phyloP scores from a whole-genome alignment of 805 yeast species.

The Lachancea dasiensis region DNA sequence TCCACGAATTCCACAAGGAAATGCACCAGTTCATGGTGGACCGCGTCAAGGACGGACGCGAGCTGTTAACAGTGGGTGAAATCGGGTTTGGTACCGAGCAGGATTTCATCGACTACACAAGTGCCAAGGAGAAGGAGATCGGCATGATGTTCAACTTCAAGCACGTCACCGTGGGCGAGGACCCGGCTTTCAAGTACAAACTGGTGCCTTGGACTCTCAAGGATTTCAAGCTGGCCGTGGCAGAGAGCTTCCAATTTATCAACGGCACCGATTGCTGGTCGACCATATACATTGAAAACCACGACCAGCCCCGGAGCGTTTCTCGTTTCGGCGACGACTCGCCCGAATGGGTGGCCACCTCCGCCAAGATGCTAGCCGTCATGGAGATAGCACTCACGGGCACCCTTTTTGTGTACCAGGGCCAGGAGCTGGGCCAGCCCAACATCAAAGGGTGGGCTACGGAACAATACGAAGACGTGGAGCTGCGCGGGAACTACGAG shows the following conservation, averaged over 20 bases:
- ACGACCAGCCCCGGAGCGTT: conserved; percentile 48
- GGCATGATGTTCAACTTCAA: conserved; percentile 36
- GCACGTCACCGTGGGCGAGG: conserved; percentile 35
- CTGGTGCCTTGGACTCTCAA: conserved; percentile 29
- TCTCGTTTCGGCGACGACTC: conserved; percentile 45
- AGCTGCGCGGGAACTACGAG: conserved; percentile 39
- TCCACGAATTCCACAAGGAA: conserved; percentile 53
- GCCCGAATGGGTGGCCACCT: conserved; percentile 30
- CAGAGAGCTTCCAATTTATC: conserved; percentile 35
- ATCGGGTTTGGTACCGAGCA: conserved; percentile 40
- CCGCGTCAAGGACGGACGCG: conserved; percentile 33
- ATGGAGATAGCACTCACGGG: conserved; percentile 45
- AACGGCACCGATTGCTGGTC: conserved; percentile 53
- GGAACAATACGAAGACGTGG: conserved; percentile 46
- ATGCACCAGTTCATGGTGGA: conserved; percentile 39
- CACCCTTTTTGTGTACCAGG: conserved; percentile 51
- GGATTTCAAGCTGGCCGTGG: conserved; percentile 39
- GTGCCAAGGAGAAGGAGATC: conserved; percentile 34
- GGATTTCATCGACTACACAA: conserved; percentile 38
- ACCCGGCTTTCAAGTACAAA: conserved; percentile 23
- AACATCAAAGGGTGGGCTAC: conserved; percentile 43
- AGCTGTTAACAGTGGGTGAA: conserved; percentile 54
- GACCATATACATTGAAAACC: conserved; percentile 51
- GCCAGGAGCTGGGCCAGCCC: conserved; percentile 54
- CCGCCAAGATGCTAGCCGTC: conserved; percentile 49